Percentiles rank a stretch among this genome's conserved stretches.
These are phyloP conservation scores for Ambrosiella xylebori DNA, from an alignment of 2,329 filamentous ascomycete genomes.

Conservation along the genomic window DNA sequence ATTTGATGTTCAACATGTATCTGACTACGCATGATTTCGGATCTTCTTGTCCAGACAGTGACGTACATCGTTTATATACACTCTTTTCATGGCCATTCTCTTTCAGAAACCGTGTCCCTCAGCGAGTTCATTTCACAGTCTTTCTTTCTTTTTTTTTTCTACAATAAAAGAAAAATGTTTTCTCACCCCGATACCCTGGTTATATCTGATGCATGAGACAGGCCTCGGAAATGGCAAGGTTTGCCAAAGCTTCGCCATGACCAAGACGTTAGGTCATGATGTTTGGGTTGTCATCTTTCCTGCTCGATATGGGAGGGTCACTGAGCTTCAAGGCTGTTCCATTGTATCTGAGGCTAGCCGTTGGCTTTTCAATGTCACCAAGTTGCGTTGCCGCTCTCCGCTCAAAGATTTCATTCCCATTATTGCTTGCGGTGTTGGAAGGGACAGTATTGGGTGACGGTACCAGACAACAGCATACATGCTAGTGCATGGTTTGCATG, in stretches of 20 bases:
- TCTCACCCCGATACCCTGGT: not conserved
- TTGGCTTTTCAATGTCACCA: not conserved
- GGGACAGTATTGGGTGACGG: not conserved
- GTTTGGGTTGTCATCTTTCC: conserved; percentile 1
- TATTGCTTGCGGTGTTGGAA: too few relatives aligned
- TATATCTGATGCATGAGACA: not conserved
- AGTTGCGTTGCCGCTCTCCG: not conserved
- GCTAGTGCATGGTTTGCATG: not conserved
- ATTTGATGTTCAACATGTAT: too few relatives aligned
- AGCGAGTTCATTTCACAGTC: not conserved
- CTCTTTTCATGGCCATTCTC: too few relatives aligned
- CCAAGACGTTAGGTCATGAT: not conserved
- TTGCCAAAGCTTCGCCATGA: not conserved
- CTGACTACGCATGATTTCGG: too few relatives aligned
- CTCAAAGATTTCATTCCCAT: not conserved
- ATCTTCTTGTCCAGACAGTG: not conserved
- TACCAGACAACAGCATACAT: not conserved
- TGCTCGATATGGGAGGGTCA: not conserved
- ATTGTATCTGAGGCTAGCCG: too few relatives aligned
- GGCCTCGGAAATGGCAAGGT: not conserved
- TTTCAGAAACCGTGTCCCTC: too few relatives aligned
- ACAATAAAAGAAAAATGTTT: not conserved
- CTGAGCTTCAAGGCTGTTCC: too few relatives aligned
- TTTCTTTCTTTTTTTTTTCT: not conserved
- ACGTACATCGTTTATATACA: not conserved